Base-by-base conservation (phyloP, 352 stramenopile species). In the Globisporangium megalacanthum region DNA sequence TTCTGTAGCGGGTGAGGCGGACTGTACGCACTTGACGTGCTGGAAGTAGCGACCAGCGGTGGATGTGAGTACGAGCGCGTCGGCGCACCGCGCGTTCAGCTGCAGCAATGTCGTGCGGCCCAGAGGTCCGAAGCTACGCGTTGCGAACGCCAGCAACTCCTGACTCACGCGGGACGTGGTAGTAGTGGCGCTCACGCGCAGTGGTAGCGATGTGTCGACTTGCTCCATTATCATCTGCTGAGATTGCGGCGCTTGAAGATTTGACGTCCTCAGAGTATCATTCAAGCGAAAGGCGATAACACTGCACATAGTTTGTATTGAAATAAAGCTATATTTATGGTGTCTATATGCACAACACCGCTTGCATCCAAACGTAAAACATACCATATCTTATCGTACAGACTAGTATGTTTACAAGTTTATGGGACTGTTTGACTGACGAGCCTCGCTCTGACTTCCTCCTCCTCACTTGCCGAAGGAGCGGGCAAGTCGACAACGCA, bases 11-110 rank as follows among this genome's bases (percentile, higher is more conserved):
- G 20, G 17, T 54, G 49, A 54, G 3, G 10, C 29, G 39, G 25
- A 29, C 25, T 29, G 1, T 25, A 15, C 14, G 15, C 64, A 88
- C 75, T 62, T 66, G 45, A 79, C 37, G 47, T 66, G 66, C n/a
- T 65, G 58, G 41, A 79, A 62, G 33, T 75, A 78, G 20, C 71
- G 56, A 29, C 79, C 60, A 1, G 73, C 71, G 7, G 70, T 58
- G 17, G 66, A 66, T 25, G 77, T 88, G 64, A 75, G 20, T 17
- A 72, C 76, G 19, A 86, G 64, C 4, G 65, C 75, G 46, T 88
- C 77, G 3, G 61, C 61, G 22, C 73, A 78, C 39, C 69, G 62
- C 46, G 55, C 58, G 44, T 79, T 89, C 35, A 75, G 66, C 65
- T 83, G 74, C 9, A 89, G 20, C 33, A 81, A 54, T 45, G 77